Evolutionary conservation across 2,329 filamentous ascomycete genomes (phyloP).

Genomic region (Coniochaeta ligniaria): DNA sequence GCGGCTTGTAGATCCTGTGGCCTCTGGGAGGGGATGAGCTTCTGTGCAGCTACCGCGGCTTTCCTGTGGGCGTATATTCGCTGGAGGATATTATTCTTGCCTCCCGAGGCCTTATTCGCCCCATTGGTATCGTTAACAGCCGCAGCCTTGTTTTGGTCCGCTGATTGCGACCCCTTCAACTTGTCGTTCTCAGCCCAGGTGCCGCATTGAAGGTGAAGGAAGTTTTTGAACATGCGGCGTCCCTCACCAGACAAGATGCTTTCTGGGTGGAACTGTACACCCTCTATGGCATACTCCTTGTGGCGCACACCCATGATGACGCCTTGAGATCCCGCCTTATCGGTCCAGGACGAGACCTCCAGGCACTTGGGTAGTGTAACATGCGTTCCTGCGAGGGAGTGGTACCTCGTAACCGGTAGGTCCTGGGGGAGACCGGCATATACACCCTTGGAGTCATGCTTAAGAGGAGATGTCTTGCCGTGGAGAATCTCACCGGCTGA

Average conservation of each 20-base stretch:
- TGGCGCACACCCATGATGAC: conserved; percentile 97
- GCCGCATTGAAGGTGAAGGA: conserved; percentile 78
- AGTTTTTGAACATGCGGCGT: conserved; percentile 85
- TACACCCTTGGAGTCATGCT: conserved; percentile 86
- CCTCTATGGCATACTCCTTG: conserved; percentile 85
- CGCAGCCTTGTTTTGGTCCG: conserved; percentile 9
- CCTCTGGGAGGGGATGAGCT: conserved; percentile 76
- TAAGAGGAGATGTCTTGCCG: conserved; percentile 88
- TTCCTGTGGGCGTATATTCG: conserved; percentile 82
- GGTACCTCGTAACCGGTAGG: conserved; percentile 87
- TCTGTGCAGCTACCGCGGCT: conserved; percentile 71
- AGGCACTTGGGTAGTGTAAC: conserved; percentile 78
- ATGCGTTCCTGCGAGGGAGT: conserved; percentile 89
- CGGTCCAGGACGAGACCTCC: conserved; percentile 86
- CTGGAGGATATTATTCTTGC: conserved; percentile 70
- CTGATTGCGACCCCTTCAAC: conserved; percentile 33
- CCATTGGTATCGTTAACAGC: conserved; percentile 2
- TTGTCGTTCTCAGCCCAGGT: conserved; percentile 80
- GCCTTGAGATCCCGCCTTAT: conserved; percentile 65
- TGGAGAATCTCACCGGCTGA: conserved; percentile 95
- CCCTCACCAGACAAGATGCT: conserved; percentile 91
- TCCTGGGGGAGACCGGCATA: conserved; percentile 75
- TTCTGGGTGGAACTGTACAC: conserved; percentile 96
- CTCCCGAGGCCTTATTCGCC: conserved; percentile 10
- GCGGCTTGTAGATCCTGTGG: conserved; percentile 77